A percentile compares a stretch with the other conserved stretches of the same genome.
These are phyloP conservation scores for Sorghum bicolor DNA, from an alignment of 176 grass and related monocot genomes.

Conservation along the genomic window DNA sequence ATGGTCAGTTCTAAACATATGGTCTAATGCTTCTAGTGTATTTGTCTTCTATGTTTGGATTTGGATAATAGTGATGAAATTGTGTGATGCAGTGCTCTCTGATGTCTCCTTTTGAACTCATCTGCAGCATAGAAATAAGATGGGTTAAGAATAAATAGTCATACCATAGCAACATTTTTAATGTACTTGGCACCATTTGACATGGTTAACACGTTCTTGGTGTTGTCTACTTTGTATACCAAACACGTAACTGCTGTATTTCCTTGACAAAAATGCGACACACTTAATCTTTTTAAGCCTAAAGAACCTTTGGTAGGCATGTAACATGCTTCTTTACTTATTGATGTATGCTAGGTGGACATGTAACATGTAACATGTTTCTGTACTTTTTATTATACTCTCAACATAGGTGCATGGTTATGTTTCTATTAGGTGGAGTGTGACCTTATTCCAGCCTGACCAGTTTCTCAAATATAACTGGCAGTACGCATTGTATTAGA, in stretches of 20 bases:
- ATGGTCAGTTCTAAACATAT: background rate
- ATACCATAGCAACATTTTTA: background rate
- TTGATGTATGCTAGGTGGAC: background rate
- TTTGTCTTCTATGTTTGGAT: background rate
- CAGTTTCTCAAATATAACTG: conserved; percentile 14
- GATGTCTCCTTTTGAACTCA: background rate
- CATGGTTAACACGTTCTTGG: conserved; percentile 3
- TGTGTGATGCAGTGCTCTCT: background rate
- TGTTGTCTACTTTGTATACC: background rate
- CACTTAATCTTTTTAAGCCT: background rate
- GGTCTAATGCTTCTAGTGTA: background rate
- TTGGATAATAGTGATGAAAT: background rate
- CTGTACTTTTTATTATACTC: background rate
- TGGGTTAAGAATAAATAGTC: background rate
- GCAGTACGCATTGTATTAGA: background rate
- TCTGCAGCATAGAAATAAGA: background rate
- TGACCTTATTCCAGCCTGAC: background rate
- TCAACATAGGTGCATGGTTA: background rate
- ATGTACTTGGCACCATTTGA: background rate
- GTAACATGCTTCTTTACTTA: conserved; percentile 8
- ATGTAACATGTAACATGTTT: conserved; percentile 5
- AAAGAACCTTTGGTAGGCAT: background rate
- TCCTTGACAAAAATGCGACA: background rate
- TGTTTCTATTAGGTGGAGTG: conserved; percentile 1
- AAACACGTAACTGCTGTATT: background rate